Evolutionary conservation across 2,329 filamentous ascomycete genomes (phyloP), one percentile per base, ranked within the genome.

Genomic region (Colletotrichum paranaense): DNA sequence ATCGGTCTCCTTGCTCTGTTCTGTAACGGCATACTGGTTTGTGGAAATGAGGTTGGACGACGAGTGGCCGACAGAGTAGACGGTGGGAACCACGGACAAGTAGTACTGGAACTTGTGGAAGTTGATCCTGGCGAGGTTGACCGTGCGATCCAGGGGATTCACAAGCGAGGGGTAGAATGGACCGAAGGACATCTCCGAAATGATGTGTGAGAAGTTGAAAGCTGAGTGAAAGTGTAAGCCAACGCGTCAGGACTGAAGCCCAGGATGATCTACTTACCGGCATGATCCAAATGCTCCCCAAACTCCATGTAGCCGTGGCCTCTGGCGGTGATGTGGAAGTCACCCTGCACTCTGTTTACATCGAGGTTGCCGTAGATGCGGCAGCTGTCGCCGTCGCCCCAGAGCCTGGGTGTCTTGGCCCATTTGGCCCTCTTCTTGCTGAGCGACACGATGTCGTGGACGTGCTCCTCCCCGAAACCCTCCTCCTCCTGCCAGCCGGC

Each of bases 101-200:
- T 97, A 98, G 89, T 99, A 99, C 84, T 99, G 97, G 86, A 95
- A 98, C 84, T 97, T 97, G 90, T 96, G 93, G 87, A 98, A 98
- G 87, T 97, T 89, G 74, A 84, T 81, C 19, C 87, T 81, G n/a
- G 94, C 96, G 4, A 88, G 84, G 79, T 95, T 94, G 83, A 95
- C 91, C 57, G 97, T 98, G 77, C 93, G 92, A 85, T 98, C 97
- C 79, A 99, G 94, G 0, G 97, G 97, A 85, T 99, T 99, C 79
- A 93, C 90, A 68, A 99, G 92, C 30, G 93, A 94, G 1, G 97
- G 96, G 85, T 98, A 98, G 86, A 95, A 98, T n/a, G 95, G 93
- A 4, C 97, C 97, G 83, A 98, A 99, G 72, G 95, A 98, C 78
- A 99, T 91, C 83, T 99, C 97, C 78, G 94, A 95, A 86, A 99